These are phyloP conservation scores for Hortiboletus campestris DNA, from an alignment of 768 basidiomycete genomes.

Conservation along the genomic window DNA sequence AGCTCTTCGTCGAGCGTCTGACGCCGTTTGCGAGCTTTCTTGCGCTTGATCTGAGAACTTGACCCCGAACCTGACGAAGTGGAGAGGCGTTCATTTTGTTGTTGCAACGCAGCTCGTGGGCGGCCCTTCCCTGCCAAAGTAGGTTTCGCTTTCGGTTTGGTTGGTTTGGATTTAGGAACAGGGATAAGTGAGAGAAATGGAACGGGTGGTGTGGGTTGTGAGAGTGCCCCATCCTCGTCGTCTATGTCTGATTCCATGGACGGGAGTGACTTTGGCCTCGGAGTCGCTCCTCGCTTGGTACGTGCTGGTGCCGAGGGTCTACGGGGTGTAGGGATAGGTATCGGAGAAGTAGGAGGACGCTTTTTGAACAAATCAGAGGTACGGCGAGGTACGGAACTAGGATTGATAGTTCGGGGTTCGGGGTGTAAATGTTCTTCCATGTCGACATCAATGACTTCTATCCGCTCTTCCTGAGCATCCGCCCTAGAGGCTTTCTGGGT, in stretches of 20 bases:
- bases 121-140: slow-evolving; percentile 17
- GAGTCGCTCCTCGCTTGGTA: slow-evolving; percentile 34
- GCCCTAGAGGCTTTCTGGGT: not conserved
- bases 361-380: slow-evolving; percentile 48
- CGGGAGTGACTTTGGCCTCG: slow-evolving; percentile 22
- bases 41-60: slow-evolving; percentile 17
- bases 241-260: slow-evolving; percentile 22
- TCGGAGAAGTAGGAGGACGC: slow-evolving; percentile 63
- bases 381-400: slow-evolving; percentile 11
- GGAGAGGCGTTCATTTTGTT: not conserved
- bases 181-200: slow-evolving; percentile 29
- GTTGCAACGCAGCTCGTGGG: slow-evolving; percentile 5
- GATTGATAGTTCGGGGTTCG: slow-evolving; percentile 5
- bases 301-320: slow-evolving; percentile 59
- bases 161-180: slow-evolving; percentile 7
- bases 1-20: slow-evolving; percentile 71
- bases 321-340: slow-evolving; percentile 51
- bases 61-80: slow-evolving; percentile 11
- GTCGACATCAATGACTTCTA: slow-evolving; percentile 39
- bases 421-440: slow-evolving; percentile 28
- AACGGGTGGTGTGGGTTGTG: slow-evolving; percentile 8
- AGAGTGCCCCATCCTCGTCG: slow-evolving; percentile 21
- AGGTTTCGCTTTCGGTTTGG: slow-evolving; percentile 16
- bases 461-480: slow-evolving; percentile 4
- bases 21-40: slow-evolving; percentile 33